Base-by-base conservation (phyloP, 1,284 basidiomycete species). In the Wallemia mellicola region DNA sequence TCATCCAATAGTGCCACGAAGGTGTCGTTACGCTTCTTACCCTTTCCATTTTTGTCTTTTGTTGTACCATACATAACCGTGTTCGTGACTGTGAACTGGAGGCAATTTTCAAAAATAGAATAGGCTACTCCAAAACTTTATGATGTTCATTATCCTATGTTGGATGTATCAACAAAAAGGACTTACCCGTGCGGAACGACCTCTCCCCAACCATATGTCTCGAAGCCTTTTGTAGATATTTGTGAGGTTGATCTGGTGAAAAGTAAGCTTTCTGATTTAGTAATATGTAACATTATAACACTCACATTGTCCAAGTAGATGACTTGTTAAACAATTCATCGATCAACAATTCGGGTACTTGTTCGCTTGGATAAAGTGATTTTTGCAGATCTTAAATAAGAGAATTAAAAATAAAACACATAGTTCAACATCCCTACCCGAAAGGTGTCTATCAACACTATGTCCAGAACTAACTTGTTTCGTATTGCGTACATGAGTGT, bases 151-250 rank as follows among this genome's bases (percentile, higher is more conserved):
- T 30, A 30, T 5, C 9, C 14, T 48, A 17, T 17, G 38, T 3
- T 17, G 22, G 19, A 5, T 5, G n/a, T 15, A 22, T n/a, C 19
- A n/a, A n/a, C 5, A 11, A 17, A 11, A 48, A 22, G 9, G 14
- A 11, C 38, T 48, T n/a, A 48, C 38, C 38, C 38, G 63, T 28
- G 26, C 22, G 28, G 22, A 59, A 70, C 9, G 60, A 77, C 78
- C 73, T 85, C 83, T 59, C 84, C 85, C 81, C 83, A 88, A 28
- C 86, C 86, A 70, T 89, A 91, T 24, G 77, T 79, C 56, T 75
- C 74, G 66, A 91, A 81, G 66, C 82, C 77, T 62, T 80, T 80
- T 24, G 82, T 83, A 68, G 83, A 87, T 59, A 92, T 77, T 24
- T 86, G 83, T 48, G 82, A 86, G n/a, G 87, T 92, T 67, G 38